Percentiles rank a stretch among this genome's conserved stretches.
These are phyloP conservation scores for Leccinum incarnatum DNA, from an alignment of 768 basidiomycete genomes.

Conservation along the genomic window DNA sequence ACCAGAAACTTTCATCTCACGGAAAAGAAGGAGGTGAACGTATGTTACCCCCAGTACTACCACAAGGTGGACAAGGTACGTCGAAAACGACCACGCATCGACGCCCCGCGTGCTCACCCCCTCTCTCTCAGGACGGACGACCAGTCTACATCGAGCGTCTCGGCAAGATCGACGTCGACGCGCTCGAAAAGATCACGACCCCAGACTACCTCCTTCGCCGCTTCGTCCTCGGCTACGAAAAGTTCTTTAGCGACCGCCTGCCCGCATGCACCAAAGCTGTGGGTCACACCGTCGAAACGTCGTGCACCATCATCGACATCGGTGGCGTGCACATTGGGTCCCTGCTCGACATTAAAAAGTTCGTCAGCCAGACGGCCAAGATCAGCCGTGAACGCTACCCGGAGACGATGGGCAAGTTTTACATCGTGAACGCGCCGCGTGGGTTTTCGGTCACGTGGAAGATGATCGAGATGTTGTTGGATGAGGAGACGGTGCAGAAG, in stretches of 20 bases:
- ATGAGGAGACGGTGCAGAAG: conserved; percentile 92
- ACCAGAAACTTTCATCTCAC: conserved; percentile 80
- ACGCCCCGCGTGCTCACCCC: background rate
- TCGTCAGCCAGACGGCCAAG: conserved; percentile 67
- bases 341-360: conserved; percentile 92
- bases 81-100: rapidly evolving
- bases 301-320: conserved; percentile 96
- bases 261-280: conserved; percentile 69
- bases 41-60: conserved; percentile 94
- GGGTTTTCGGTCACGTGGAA: conserved; percentile 86
- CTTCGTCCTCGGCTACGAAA: conserved; percentile 92
- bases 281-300: conserved; percentile 92
- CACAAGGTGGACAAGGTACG: conserved; percentile 91
- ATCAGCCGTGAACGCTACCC: conserved; percentile 93
- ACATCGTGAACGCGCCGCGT: conserved; percentile 97
- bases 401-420: conserved; percentile 97
- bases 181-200: conserved; percentile 78
- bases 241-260: conserved; percentile 73
- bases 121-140: conserved; percentile 72
- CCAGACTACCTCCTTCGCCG: conserved; percentile 85
- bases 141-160: conserved; percentile 94
- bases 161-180: conserved; percentile 83
- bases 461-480: conserved; percentile 89
- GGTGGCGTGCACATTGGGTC: conserved; percentile 62
- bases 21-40: conserved; percentile 79